These are phyloP conservation scores for Colletotrichum brevisporum DNA, from an alignment of 2,329 filamentous ascomycete genomes.

Conservation along the genomic window DNA sequence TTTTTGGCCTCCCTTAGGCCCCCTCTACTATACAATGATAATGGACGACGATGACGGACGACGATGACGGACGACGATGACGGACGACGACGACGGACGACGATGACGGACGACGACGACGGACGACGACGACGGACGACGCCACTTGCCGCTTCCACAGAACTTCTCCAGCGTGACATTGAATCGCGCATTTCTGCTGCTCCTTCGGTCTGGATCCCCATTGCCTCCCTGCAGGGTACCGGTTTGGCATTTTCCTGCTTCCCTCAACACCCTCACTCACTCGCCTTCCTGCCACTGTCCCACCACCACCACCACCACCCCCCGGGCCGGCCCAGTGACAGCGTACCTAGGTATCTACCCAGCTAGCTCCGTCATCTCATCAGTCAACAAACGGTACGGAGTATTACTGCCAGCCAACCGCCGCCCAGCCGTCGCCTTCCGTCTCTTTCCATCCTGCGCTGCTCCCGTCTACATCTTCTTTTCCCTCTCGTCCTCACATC, in stretches of 20 bases:
- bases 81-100: too few species aligned
- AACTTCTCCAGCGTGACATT: neutral
- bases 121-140: too few species aligned
- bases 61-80: too few species aligned
- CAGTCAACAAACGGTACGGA: slow-evolving; percentile 11
- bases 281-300: neutral
- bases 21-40: too few species aligned
- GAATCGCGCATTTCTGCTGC: neutral
- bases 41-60: too few species aligned
- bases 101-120: too few species aligned
- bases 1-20: too few species aligned
- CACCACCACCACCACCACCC: neutral
- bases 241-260: slow-evolving; percentile 20
- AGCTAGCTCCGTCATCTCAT: slow-evolving; percentile 12
- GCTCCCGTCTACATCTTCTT: neutral
- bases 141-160: neutral
- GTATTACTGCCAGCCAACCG: neutral
- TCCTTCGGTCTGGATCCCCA: too few species aligned
- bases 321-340: neutral
- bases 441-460: slow-evolving; percentile 28
- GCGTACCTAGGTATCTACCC: neutral
- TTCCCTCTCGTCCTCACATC: slow-evolving; percentile 4
- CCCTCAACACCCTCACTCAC: slow-evolving; percentile 20
- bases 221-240: neutral
- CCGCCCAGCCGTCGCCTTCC: slow-evolving; percentile 24